Conservation (phyloP, 441 rosid genomes). For the Pelargonium fulgidum region DNA sequence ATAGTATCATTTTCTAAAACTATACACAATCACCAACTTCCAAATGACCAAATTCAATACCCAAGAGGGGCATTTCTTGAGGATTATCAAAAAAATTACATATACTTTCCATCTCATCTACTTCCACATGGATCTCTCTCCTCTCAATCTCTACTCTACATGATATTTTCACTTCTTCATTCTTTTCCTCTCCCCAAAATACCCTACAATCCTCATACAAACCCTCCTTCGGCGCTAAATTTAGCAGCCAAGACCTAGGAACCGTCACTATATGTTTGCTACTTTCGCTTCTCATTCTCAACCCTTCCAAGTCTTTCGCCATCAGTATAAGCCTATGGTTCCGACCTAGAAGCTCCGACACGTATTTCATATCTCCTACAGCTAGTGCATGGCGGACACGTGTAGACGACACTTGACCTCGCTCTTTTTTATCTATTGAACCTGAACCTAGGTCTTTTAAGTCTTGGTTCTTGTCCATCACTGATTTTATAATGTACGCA, state of each 20-base stretch:
- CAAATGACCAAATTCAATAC: constrained; percentile 57
- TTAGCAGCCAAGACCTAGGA: constrained; percentile 52
- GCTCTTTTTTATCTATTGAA: constrained; percentile 43
- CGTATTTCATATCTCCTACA: constrained; percentile 61
- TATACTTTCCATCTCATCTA: constrained; percentile 30
- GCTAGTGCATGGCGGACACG: constrained; percentile 80
- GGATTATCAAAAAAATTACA: constrained; percentile 23
- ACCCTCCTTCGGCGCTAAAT: constrained; percentile 69
- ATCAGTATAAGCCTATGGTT: constrained; percentile 54
- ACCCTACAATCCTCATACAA: constrained; percentile 43
- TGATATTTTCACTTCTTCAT: constrained; percentile 14
- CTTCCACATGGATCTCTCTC: constrained; percentile 47
- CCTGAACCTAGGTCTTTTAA: constrained; percentile 24
- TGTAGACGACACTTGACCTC: constrained; percentile 87
- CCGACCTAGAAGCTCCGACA: constrained; percentile 74
- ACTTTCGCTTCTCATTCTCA: constrained; percentile 13
- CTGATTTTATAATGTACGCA: constrained; percentile 56
- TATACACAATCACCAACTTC: constrained; percentile 15
- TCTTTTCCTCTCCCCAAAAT: constrained; percentile 31
- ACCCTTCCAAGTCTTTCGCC: constrained; percentile 28
- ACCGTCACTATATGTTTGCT: constrained; percentile 35
- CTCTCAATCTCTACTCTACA: constrained; percentile 63
- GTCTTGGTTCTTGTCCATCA: constrained; percentile 70
- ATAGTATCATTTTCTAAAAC: neutral
- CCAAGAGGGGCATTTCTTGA: constrained; percentile 37